Base-by-base conservation (phyloP, 2,329 filamentous ascomycete species). In the Huntiella moniliformis region DNA sequence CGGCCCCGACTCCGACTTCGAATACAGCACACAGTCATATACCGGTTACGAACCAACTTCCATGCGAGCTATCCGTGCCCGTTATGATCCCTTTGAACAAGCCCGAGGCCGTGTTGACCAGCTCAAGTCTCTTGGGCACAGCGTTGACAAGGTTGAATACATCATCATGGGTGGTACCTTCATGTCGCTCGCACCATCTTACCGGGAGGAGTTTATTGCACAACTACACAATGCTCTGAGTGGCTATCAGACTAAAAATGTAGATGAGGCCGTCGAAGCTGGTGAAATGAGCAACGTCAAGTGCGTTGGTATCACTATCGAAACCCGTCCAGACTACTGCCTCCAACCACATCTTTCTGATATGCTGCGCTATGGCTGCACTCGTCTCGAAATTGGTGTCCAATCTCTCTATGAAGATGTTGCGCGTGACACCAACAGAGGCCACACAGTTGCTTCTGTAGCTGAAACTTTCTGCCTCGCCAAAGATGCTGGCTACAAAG, bases 141-240 rank as follows among this genome's bases (percentile, higher is more conserved):
- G 85, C 39, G 91, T 98, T 41, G 91, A 98, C 65, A 98, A 98
- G 62, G 91, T 98, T 17, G 91, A 98, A 66, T 98, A 96, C 62
- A 98, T 98, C 58, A 94, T 98, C 59, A 98, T 98, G 91, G 91
- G 91, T 50, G 91, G 91, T 53, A 98, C 91, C 0, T 98, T 98
- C 63, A 98, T 98, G 92, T 96, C 88, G 2, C 65, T 98, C 18
- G 73, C 88, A 6, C 78, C 86, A 56, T 77, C 80, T 17, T 98
- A 98, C 61, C 72, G 91, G 22, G 84, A 98, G 51, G 77, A 83
- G 47, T 98, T 98, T 56, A 94, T 98, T 50, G 81, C 86, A 1
- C 88, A 95, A 57, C 71, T 98, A 43, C 91, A 98, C 65, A 98
- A 98, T 58, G 91, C 91, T 1, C 73, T 98, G 5, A 95, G 86